These are phyloP conservation scores for Leishmania major DNA, from an alignment of 208 protist genomes.

Conservation along the genomic window DNA sequence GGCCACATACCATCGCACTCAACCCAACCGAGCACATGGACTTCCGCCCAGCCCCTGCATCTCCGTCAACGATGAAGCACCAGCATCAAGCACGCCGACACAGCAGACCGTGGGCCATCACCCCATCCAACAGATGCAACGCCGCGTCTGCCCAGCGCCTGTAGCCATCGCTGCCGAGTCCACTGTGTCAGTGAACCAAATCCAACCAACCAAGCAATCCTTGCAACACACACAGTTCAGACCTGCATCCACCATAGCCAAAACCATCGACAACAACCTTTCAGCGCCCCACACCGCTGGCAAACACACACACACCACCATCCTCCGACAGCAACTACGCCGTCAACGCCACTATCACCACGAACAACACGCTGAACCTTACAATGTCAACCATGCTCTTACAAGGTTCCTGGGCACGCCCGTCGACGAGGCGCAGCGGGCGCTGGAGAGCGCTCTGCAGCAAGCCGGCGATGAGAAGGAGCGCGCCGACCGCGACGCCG, in stretches of 20 bases:
- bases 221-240: neutral
- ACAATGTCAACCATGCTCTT: neutral
- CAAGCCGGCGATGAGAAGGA: too few relatives aligned
- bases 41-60: conserved; percentile 1
- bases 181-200: neutral
- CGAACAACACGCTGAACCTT: neutral
- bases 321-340: neutral
- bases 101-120: neutral
- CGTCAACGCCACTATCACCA: neutral
- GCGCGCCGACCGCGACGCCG: too few relatives aligned
- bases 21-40: neutral
- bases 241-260: neutral
- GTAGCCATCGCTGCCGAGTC: neutral
- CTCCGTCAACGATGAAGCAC: conserved; percentile 5
- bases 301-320: neutral
- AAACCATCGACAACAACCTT: too few relatives aligned
- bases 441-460: too few relatives aligned
- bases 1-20: conserved; percentile 1
- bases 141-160: neutral
- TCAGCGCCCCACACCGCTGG: too few relatives aligned
- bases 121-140: neutral
- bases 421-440: neutral
- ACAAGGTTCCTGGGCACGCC: neutral
- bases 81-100: neutral
- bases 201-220: neutral